These are phyloP conservation scores for Candida nitratophila DNA, from an alignment of 805 yeast species.

Conservation along the genomic window DNA sequence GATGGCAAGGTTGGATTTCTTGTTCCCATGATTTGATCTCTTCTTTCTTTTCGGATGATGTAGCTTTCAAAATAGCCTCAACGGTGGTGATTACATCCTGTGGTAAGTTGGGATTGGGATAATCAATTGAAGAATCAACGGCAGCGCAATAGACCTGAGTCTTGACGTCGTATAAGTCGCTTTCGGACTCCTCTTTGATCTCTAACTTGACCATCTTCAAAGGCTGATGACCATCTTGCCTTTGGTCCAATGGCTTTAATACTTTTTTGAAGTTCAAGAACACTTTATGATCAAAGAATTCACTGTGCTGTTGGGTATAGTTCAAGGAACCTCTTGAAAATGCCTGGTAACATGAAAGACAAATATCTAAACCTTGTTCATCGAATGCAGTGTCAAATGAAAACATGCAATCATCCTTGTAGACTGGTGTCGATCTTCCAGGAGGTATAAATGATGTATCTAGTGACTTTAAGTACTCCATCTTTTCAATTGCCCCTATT, in stretches of 20 bases:
- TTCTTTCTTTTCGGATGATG: slow-evolving; percentile 52
- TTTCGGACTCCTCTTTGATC: slow-evolving; percentile 54
- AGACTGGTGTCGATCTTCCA: slow-evolving; percentile 36
- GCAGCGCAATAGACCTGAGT: slow-evolving; percentile 34
- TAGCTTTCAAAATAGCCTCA: slow-evolving; percentile 42
- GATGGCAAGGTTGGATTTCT: slow-evolving; percentile 75
- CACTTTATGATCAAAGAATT: slow-evolving; percentile 42
- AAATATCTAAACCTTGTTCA: slow-evolving; percentile 60
- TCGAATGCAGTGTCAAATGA: slow-evolving; percentile 66
- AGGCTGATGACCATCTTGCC: slow-evolving; percentile 24
- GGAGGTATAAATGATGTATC: slow-evolving; percentile 16
- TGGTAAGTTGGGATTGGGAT: slow-evolving; percentile 23
- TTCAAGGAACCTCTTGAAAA: slow-evolving; percentile 42
- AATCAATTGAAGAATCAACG: slow-evolving; percentile 19
- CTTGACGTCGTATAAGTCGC: slow-evolving; percentile 47
- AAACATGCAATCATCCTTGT: slow-evolving; percentile 87
- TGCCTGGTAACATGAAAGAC: slow-evolving; percentile 66
- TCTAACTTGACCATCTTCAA: slow-evolving; percentile 58
- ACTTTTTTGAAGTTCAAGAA: slow-evolving; percentile 54
- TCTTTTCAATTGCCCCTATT: not conserved
- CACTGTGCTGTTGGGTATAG: slow-evolving; percentile 53
- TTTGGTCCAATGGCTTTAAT: slow-evolving; percentile 33
- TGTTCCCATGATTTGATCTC: slow-evolving; percentile 91
- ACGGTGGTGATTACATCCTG: slow-evolving; percentile 27
- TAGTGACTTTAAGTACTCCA: slow-evolving; percentile 12